Evolutionary conservation across 179 eudicot genomes (phyloP).

Genomic region (Spergularia azorica): DNA sequence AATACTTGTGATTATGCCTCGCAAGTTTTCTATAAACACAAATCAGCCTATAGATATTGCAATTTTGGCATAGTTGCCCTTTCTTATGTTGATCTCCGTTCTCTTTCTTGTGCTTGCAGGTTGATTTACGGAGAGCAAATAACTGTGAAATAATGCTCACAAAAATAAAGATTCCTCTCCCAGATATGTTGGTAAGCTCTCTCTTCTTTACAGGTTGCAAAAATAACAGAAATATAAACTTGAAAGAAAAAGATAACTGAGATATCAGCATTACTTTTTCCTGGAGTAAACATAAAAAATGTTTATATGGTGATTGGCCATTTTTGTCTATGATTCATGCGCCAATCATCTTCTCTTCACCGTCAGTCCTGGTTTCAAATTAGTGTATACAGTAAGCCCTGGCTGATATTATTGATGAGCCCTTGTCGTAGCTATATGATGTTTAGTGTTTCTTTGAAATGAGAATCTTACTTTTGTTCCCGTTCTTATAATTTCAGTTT

Average conservation of each 20-base stretch:
- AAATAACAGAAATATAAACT: background rate
- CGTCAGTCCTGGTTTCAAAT: background rate
- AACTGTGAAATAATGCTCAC: slow-evolving; percentile 58
- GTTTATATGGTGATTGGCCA: background rate
- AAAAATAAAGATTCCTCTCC: slow-evolving; percentile 54
- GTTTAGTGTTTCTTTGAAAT: background rate
- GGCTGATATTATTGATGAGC: background rate
- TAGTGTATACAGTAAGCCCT: background rate
- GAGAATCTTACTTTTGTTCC: background rate
- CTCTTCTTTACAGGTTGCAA: slow-evolving; percentile 10
- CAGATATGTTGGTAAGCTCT: slow-evolving; percentile 47
- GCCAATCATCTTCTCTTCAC: background rate
- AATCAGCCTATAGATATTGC: background rate
- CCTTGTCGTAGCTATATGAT: background rate
- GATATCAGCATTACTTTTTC: background rate
- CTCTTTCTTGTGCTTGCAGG: slow-evolving; percentile 25
- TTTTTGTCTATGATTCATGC: background rate
- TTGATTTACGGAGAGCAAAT: slow-evolving; percentile 52
- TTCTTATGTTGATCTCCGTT: background rate
- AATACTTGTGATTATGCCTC: background rate
- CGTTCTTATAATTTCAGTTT: background rate
- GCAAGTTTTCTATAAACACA: background rate
- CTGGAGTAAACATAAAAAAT: background rate
- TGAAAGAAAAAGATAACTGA: no score
- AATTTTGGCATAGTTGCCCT: background rate